Conservation (phyloP, 2,329 filamentous ascomycete species). For the Verticillium nonalfalfae region DNA sequence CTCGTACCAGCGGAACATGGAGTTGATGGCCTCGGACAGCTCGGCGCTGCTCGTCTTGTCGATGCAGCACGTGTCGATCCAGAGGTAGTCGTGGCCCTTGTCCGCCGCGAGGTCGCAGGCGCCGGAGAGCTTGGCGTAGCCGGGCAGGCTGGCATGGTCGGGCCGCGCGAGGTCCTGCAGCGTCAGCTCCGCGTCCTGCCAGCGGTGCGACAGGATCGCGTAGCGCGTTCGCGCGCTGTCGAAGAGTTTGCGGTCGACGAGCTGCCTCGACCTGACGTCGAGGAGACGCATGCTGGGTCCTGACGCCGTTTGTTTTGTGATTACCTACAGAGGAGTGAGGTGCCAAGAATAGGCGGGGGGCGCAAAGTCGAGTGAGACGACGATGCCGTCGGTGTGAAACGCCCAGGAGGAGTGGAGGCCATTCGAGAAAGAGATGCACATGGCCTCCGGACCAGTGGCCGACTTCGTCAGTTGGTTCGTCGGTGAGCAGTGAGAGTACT, state of each 20-base stretch:
- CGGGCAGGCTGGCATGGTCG: not conserved
- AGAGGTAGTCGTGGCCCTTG: not conserved
- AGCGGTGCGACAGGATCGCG: constrained; percentile 15
- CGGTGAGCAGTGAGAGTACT: no score
- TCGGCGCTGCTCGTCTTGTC: constrained; percentile 1
- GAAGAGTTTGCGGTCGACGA: not conserved
- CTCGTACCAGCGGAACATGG: constrained; percentile 13
- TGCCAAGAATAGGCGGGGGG: no score
- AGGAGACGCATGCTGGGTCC: not conserved
- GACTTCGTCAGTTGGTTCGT: no score
- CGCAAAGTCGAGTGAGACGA: no score
- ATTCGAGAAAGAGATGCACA: no score
- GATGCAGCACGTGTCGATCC: constrained; percentile 4
- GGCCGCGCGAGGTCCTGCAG: not conserved
- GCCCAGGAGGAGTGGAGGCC: no score
- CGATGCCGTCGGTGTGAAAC: no score
- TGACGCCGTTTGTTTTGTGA: no score
- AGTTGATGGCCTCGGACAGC: constrained; percentile 7
- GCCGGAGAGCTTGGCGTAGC: constrained; percentile 10
- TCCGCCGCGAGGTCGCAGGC: constrained; percentile 1
- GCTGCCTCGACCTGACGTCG: not conserved
- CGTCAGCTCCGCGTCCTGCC: constrained; percentile 8
- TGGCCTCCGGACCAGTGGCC: no score
- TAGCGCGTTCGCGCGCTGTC: constrained; percentile 3
- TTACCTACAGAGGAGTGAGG: no score